Evolutionary conservation across 805 yeast genomes (phyloP), one percentile per base, ranked within the genome.

Genomic region (Komagataella pastoris): DNA sequence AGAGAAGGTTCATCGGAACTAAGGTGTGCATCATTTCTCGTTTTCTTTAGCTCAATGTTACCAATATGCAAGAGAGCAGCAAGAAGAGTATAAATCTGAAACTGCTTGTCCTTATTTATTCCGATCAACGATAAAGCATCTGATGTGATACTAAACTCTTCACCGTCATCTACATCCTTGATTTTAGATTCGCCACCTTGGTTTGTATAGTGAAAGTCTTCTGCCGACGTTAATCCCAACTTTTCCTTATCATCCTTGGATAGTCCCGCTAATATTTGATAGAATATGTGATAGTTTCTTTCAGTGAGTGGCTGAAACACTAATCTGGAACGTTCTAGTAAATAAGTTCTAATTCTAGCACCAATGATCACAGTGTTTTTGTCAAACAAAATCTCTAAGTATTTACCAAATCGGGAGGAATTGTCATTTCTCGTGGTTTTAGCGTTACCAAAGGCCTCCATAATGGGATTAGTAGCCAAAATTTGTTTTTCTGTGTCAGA

Each of bases 361-460:
- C 98, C 99, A 59, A 89, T 84, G 60, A 91, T 91, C 43, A 86
- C 78, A 18, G 85, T 82, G 23, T 78, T 63, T 19, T 76, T 67
- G 67, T 88, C 85, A 66, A 91, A 91, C 58, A 89, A 72, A 59
- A 91, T 91, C 69, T 91, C 98, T 58, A 91, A 74, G 65, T 91
- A 91, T 67, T 91, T 91, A 63, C 99, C 99, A 63, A 93, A 95
- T 67, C 99, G 84, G 23, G 98, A 91, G 24, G 98, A 93, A 69
- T 91, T 91, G 70, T 91, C 97, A 65, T 91, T 91, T 73, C 99
- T 83, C 17, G 96, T 85, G 2, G 99, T 91, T 65, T 91, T 91
- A 6, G 99, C 98, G 67, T 95, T 93, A 73, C 99, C 99, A 68
- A 93, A 93, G 0, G 98, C 93, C 70, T 93, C 99, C 84, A 93